phyloP scores from a whole-genome alignment of 345 rosid genomes.

The Atalantia buxifolia region DNA sequence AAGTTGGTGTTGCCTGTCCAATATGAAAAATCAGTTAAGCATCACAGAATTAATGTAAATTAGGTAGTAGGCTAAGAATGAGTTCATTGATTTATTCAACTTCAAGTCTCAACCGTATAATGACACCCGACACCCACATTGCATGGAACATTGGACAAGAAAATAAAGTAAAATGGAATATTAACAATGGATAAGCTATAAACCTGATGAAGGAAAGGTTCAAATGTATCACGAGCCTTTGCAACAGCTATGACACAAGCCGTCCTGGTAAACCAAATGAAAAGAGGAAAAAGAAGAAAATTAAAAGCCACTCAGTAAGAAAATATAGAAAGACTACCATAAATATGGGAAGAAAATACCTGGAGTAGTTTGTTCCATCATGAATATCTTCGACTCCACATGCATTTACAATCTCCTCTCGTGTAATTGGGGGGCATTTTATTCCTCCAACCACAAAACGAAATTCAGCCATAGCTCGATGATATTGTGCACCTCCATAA shows the following conservation, averaged over 20 bases:
- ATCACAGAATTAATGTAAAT: background rate
- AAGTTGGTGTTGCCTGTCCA: no score
- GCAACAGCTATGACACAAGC: slow-evolving; percentile 98
- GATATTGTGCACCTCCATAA: slow-evolving; percentile 96
- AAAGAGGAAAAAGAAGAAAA: slow-evolving; percentile 6
- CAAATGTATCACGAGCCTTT: slow-evolving; percentile 92
- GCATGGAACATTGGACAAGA: background rate
- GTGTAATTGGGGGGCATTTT: slow-evolving; percentile 87
- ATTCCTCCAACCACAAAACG: slow-evolving; percentile 89
- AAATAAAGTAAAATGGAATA: background rate
- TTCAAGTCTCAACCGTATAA: background rate
- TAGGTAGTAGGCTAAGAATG: background rate
- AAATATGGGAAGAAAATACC: slow-evolving; percentile 38
- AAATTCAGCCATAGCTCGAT: slow-evolving; percentile 96
- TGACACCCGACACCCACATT: background rate
- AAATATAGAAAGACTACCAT: slow-evolving; percentile 14
- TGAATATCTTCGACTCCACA: slow-evolving; percentile 98
- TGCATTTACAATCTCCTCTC: slow-evolving; percentile 95
- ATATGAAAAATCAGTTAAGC: no score
- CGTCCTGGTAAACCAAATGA: slow-evolving; percentile 53
- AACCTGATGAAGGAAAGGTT: slow-evolving; percentile 94
- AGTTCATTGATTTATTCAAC: background rate
- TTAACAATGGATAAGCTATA: background rate
- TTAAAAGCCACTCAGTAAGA: background rate
- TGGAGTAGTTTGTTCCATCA: slow-evolving; percentile 94